A percentile compares a stretch with the other conserved stretches of the same genome.
Evolutionary conservation across 805 yeast genomes (phyloP).

Genomic region (Candida maltosa): DNA sequence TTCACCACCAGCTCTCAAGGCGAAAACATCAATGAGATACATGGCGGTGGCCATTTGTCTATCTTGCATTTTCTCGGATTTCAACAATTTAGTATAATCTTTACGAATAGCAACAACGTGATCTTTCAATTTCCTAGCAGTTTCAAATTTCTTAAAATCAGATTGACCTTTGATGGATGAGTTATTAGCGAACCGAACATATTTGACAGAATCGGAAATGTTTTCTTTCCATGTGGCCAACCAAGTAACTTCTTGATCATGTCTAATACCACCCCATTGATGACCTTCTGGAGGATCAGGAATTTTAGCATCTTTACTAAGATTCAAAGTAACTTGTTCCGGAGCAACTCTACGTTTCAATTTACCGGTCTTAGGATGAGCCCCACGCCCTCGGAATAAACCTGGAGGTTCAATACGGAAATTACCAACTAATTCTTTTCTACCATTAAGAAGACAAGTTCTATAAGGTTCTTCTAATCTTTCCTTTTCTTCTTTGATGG

Average conservation of each 20-base stretch:
- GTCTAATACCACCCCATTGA: constrained; percentile 83
- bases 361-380: constrained; percentile 94
- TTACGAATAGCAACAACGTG: constrained; percentile 70
- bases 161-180: constrained; percentile 89
- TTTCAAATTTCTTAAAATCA: constrained; percentile 89
- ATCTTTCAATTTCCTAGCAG: constrained; percentile 78
- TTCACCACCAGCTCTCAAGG: constrained; percentile 97
- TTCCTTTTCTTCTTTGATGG: constrained; percentile 68
- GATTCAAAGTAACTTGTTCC: constrained; percentile 82
- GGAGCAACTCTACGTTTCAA: constrained; percentile 82
- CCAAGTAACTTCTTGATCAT: constrained; percentile 92
- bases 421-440: constrained; percentile 90
- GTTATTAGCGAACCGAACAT: constrained; percentile 87
- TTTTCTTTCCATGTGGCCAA: constrained; percentile 97
- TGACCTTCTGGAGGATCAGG: constrained; percentile 89
- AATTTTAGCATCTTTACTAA: constrained; percentile 65
- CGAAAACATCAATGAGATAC: constrained; percentile 86
- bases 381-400: constrained; percentile 92
- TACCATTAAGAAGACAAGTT: constrained; percentile 77
- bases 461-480: constrained; percentile 76
- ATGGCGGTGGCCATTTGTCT: constrained; percentile 94
- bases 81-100: constrained; percentile 70
- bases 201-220: constrained; percentile 76
- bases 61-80: constrained; percentile 73
- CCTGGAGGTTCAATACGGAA: constrained; percentile 97